Evolutionary conservation across 2,329 filamentous ascomycete species (phyloP), one percentile per base, ranked within the genome.

Genomic region (Cladosporium phlei): DNA sequence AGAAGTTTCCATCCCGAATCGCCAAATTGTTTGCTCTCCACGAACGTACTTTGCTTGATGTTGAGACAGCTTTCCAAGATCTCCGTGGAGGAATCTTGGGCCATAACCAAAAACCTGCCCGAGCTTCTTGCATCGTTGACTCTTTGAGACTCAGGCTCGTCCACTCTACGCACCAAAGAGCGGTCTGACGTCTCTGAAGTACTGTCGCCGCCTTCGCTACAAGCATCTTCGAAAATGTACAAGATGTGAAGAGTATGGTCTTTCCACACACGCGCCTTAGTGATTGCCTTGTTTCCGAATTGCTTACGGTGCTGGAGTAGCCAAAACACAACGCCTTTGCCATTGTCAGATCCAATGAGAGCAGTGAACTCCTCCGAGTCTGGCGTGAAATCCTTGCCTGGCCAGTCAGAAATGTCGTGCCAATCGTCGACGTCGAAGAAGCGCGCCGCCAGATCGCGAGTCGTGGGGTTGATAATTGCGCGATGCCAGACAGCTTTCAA

Each of bases 321-420:
- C 11, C 52, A 33, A 20, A 44, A 51, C 2, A 45, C 50, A 16
- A 45, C 44, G 6, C 48, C 50, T 14, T 29, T 33, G 8, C 43
- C 54, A 35, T 50, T 44, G n/a, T 48, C 50, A 9, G 52, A 51
- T n/a, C 39, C 49, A 9, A 55, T 19, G 4, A 55, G 35, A 9
- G 51, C 50, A 16, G 29, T 20, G 21, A 44, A 48, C 3, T 39
- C 44, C 0, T 51, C 38, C 5, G 27, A 38, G 11, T 43, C 47
- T 19, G 14, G 28, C n/a, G 29, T 16, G 14, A 47, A 47, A 10
- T 39, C 38, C 16, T 35, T 33, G 16, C 45, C 45, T 14, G 45
- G 45, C 45, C 45, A 47, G 10, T 28, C 28, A 3, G 45, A 28
- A 5, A 47, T 16, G 5, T 29, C 17, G 5, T 10, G 29, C 42